Base-by-base conservation (phyloP, 2,329 filamentous ascomycete genomes). In the Pseudopyricularia cyperi region DNA sequence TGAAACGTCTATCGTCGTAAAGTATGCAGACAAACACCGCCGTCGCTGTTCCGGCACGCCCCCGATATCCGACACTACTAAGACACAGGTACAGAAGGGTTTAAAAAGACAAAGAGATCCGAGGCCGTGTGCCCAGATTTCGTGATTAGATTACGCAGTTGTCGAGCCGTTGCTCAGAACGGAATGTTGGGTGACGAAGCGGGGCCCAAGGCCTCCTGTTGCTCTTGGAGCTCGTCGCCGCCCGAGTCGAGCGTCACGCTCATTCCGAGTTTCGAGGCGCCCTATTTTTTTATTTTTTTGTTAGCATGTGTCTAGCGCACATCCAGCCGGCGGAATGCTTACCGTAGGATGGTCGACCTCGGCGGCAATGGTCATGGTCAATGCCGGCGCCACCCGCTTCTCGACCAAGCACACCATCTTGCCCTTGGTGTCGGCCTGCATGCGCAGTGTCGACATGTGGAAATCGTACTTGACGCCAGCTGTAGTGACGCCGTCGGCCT, bases 381-480 rank as follows among this genome's bases (percentile, higher is more conserved):
- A 89, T 28, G 90, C 87, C 57, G 89, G 89, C 30, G 89, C 89
- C 63, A 98, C 87, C 64, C 89, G 85, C 82, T 96, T 97, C 77
- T 98, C 93, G 60, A 97, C 73, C 63, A 96, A 72, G 66, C 89
- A 93, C 70, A 86, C 88, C 55, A 98, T 77, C 75, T 95, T 95
- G 67, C 93, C 93, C 66, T 88, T 83, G 63, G 89, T 94, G 72
- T 98, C 93, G 61, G 97, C 79, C 73, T 98, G 93, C 46, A 91
- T 93, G 58, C 91, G 83, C 82, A 96, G 95, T 50, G 89, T 93
- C 52, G 88, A 93, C 72, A 89, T 87, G 65, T 88, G 82, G 81
- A 98, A 98, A 68, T 96, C 91, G 72, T 98, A 98, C 73, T 98
- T 98, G 66, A 89, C 88, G 63, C 91, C 93, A 62, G 97, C 79